A percentile compares a stretch with the other conserved stretches of the same genome.
phyloP scores from a whole-genome alignment of 2,329 filamentous ascomycete genomes.

The Paecilomyces dactylethromorphus region DNA sequence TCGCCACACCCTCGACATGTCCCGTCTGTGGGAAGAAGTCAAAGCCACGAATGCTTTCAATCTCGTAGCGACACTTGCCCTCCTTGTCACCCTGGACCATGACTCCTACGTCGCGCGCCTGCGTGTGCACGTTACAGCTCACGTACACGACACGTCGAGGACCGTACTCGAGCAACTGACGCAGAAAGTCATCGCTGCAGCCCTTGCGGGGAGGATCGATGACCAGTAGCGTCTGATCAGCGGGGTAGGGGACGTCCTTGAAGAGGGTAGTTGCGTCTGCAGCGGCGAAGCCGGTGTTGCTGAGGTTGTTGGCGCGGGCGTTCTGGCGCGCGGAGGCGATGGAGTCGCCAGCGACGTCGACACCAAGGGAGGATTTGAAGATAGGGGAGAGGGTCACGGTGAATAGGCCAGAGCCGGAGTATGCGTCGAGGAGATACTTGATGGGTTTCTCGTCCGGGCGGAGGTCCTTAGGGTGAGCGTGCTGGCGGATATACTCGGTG shows the following conservation, averaged over 20 bases:
- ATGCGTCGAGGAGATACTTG: constrained; percentile 91
- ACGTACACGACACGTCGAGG: constrained; percentile 85
- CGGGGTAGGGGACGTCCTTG: constrained; percentile 63
- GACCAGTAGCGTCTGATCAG: constrained; percentile 83
- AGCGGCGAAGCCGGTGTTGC: constrained; percentile 76
- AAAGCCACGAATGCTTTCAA: constrained; percentile 87
- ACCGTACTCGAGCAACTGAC: constrained; percentile 70
- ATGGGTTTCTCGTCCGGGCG: constrained; percentile 42
- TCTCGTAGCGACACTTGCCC: constrained; percentile 56
- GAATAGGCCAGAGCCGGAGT: constrained; percentile 95
- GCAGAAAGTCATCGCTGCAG: constrained; percentile 77
- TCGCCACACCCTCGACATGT: constrained; percentile 60
- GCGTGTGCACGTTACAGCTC: constrained; percentile 96
- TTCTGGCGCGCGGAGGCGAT: constrained; percentile 76
- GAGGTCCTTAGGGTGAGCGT: constrained; percentile 55
- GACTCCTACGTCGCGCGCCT: constrained; percentile 86
- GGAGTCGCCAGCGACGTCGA: constrained; percentile 76
- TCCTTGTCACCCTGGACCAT: constrained; percentile 61
- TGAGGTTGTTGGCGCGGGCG: constrained; percentile 67
- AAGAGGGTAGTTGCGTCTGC: constrained; percentile 84
- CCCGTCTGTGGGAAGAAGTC: constrained; percentile 93
- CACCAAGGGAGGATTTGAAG: constrained; percentile 74
- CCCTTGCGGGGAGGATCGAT: constrained; percentile 96
- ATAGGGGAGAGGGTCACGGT: constrained; percentile 83
- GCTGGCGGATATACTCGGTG: constrained; percentile 76